phyloP scores from a whole-genome alignment of 148 eudicot species.

The Rheum nobile region DNA sequence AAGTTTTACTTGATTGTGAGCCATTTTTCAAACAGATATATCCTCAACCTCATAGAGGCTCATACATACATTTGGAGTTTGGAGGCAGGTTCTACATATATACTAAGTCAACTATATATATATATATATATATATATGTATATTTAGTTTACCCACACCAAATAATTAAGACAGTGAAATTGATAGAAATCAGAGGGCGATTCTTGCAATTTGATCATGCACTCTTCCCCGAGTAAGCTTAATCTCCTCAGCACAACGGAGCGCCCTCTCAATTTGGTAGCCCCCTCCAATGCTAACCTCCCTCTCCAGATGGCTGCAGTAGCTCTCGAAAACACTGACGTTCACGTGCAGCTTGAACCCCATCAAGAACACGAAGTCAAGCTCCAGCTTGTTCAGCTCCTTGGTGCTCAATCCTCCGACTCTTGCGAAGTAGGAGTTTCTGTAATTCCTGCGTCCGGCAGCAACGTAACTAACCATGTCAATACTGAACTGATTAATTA shows the following conservation, averaged over 20 bases:
- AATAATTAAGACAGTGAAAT: no score
- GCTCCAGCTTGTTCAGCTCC: constrained; percentile 79
- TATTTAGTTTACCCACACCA: no score
- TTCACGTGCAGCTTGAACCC: constrained; percentile 86
- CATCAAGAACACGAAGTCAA: constrained; percentile 72
- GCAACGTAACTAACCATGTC: not conserved
- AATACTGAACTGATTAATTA: not conserved
- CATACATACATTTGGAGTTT: no score
- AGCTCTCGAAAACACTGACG: constrained; percentile 91
- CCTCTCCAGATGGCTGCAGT: constrained; percentile 80
- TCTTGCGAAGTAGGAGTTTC: constrained; percentile 75
- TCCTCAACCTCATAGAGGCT: no score
- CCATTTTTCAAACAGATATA: no score
- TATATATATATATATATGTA: no score
- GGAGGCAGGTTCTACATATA: no score
- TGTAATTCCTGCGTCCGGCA: constrained; percentile 57
- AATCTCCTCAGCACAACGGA: constrained; percentile 91
- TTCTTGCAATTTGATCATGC: constrained; percentile 37
- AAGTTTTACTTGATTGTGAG: no score
- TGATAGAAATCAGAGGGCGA: constrained; percentile 33
- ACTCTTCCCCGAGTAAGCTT: constrained; percentile 40
- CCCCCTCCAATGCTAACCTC: constrained; percentile 98
- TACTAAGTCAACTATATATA: no score
- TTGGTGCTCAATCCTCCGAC: constrained; percentile 82
- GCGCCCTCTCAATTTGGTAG: constrained; percentile 73